These are phyloP conservation scores for Lonicera japonica DNA, from an alignment of 129 eudicot genomes.

Conservation along the genomic window DNA sequence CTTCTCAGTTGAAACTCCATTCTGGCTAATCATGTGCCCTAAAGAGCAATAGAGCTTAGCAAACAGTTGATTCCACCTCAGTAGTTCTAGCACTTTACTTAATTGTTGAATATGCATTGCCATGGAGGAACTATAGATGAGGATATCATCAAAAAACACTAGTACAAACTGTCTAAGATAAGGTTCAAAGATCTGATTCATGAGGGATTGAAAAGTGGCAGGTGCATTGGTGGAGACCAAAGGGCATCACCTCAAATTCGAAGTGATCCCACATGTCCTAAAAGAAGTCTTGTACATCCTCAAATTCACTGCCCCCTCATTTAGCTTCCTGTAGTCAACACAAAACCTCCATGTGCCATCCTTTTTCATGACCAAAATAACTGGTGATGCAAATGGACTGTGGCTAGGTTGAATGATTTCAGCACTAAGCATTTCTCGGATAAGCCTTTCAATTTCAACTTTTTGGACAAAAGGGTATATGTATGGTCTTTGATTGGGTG, in stretches of 20 bases:
- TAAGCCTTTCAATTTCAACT: background rate
- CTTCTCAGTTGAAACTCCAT: background rate
- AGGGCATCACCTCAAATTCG: background rate
- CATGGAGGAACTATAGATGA: background rate
- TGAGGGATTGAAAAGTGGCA: background rate
- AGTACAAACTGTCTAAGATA: background rate
- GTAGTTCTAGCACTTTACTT: background rate
- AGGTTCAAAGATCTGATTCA: background rate
- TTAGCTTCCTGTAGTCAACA: constrained; percentile 3
- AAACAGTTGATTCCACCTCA: background rate
- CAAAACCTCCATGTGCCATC: background rate
- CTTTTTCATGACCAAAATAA: background rate
- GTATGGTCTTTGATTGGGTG: constrained; percentile 7
- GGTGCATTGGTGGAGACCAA: background rate
- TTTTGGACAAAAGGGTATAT: background rate
- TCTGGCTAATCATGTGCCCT: background rate
- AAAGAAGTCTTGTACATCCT: constrained; percentile 7
- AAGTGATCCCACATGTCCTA: constrained; percentile 3
- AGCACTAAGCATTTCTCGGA: background rate
- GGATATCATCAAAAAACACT: background rate
- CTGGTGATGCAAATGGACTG: background rate
- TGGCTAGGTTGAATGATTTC: background rate
- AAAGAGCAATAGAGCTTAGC: background rate
- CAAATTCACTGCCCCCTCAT: background rate
- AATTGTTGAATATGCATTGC: background rate